Conservation (phyloP, 2,329 filamentous ascomycete genomes). For the Diaporthe velutina region DNA sequence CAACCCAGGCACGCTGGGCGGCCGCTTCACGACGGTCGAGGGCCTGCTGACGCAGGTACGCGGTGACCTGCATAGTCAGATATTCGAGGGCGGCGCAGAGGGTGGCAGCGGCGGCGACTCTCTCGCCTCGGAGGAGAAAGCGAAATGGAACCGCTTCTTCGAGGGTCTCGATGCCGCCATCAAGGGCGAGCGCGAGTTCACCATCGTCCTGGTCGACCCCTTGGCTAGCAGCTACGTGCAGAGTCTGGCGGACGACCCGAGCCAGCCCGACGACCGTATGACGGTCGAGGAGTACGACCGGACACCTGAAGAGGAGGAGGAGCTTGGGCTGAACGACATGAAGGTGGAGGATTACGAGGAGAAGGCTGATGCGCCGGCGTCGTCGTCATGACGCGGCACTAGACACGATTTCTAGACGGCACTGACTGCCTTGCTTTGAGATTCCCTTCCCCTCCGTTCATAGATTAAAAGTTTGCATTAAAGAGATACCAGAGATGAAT, state of each 20-base stretch:
- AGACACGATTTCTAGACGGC: too few relatives aligned
- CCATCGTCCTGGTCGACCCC: slow-evolving; percentile 86
- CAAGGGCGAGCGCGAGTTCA: slow-evolving; percentile 83
- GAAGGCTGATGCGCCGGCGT: slow-evolving; percentile 46
- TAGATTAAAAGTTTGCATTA: slow-evolving; percentile 4
- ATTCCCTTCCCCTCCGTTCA: not conserved
- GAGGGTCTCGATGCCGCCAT: slow-evolving; percentile 81
- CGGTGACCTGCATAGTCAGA: slow-evolving; percentile 87
- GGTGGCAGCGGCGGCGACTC: slow-evolving; percentile 83
- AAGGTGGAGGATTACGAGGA: slow-evolving; percentile 86
- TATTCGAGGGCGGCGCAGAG: slow-evolving; percentile 81
- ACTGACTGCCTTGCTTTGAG: not conserved
- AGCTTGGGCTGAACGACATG: slow-evolving; percentile 92
- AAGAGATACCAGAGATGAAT: slow-evolving; percentile 39
- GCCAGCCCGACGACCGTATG: slow-evolving; percentile 81
- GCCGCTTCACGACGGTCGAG: slow-evolving; percentile 96
- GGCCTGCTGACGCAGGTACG: slow-evolving; percentile 93
- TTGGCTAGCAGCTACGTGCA: slow-evolving; percentile 95
- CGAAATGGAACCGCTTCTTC: slow-evolving; percentile 87
- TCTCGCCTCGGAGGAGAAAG: slow-evolving; percentile 73
- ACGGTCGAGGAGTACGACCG: slow-evolving; percentile 85
- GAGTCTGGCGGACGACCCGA: slow-evolving; percentile 82
- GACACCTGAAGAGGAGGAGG: slow-evolving; percentile 93
- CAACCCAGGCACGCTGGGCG: slow-evolving; percentile 93
- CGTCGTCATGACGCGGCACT: slow-evolving; percentile 35